Base-by-base conservation (phyloP, 1,139 yeast genomes). In the Protomyces inundatus region DNA sequence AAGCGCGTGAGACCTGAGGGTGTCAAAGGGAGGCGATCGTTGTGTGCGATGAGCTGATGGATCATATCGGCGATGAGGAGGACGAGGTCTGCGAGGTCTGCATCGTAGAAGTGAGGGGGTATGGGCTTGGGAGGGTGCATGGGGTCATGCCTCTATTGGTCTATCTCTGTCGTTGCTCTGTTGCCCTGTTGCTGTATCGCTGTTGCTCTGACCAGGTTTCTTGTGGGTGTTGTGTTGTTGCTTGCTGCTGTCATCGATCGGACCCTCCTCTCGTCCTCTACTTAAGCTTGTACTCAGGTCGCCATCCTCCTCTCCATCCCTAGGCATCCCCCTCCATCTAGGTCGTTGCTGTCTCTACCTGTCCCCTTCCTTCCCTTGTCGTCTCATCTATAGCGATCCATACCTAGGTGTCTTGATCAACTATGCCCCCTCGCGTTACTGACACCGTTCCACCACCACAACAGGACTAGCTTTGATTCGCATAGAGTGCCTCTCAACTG, bases 21-120 rank as follows among this genome's bases (percentile, higher is more conserved):
- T 42, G 75, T 76, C 64, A 77, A 77, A 32, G 80, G 80, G 16
- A 77, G 72, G n/a, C 74, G 72, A 72, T 90, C 96, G 73, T 90
- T 90, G 59, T 88, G 77, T 33, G 79, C 76, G 40, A 88, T 87
- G 37, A 90, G 78, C 55, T 88, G 87, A 61, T 83, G 82, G 45
- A 93, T 77, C 96, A 91, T 90, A 64, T 96, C 78, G 1, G 96
- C 79, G 37, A 91, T 85, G 42, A 91, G 77, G 0, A 81, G 78
- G 51, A 90, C 84, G 54, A 93, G 76, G 69, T 88, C 93, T 50
- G 84, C 83, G 66, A 85, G 79, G 10, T 88, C 81, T 72, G 96
- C 88, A 54, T 83, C 79, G 70, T 84, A 83, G 73, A 84, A 89
- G 65, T 82, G 79, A 10, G 71, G 66, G 0, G 96, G 90, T 9